Base-by-base conservation (phyloP, 116 monocot genomes). In the Cymodocea nodosa region DNA sequence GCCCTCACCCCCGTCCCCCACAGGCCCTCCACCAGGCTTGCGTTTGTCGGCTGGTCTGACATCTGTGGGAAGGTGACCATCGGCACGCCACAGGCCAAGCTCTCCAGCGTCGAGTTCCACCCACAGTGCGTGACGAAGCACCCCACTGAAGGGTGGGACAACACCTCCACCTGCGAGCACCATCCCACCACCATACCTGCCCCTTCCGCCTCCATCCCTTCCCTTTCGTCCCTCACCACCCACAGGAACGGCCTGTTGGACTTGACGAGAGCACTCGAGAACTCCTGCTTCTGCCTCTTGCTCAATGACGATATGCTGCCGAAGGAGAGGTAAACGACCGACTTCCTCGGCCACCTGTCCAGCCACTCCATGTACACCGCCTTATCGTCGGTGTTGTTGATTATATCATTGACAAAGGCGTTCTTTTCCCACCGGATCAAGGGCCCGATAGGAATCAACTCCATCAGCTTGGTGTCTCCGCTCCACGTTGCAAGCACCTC, bases 121-220 rank as follows among this genome's bases (percentile, higher is more conserved):
- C 85, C 89, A 57, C 85, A 82, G 65, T 89, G 89, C 15, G 85
- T 78, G 55, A 89, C 66, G 63, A 88, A 88, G 72, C 88, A 88
- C 0, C 84, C 84, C 14, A 84, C 63, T 1, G 30, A 30, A 30
- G 30, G 30, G 78, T 6, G 69, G 64, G 50, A 73, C 74, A 63
- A 74, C 57, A 78, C 78, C 35, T 63, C 36, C 17, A 70, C 64
- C 61, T 78, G 78, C 23, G 63, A 49, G 40, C 73, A 73, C 78
- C 78, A 78, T 35, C 70, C 78, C 35, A 74, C 73, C 40, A 68
- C 67, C 70, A 74, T 55, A 55, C 79, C 79, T 11, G 49, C 51
- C 50, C 17, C 70, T n/a, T 34, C 71, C 12, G 11, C 44, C 11
- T 65, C 51, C n/a, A n/a, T n/a, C 15, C 55, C 73, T 40, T 63